Percentiles rank a stretch among this genome's conserved stretches.
These are phyloP conservation scores for Chlorella sp. DNA, from an alignment of 139 green algal species.

Conservation along the genomic window DNA sequence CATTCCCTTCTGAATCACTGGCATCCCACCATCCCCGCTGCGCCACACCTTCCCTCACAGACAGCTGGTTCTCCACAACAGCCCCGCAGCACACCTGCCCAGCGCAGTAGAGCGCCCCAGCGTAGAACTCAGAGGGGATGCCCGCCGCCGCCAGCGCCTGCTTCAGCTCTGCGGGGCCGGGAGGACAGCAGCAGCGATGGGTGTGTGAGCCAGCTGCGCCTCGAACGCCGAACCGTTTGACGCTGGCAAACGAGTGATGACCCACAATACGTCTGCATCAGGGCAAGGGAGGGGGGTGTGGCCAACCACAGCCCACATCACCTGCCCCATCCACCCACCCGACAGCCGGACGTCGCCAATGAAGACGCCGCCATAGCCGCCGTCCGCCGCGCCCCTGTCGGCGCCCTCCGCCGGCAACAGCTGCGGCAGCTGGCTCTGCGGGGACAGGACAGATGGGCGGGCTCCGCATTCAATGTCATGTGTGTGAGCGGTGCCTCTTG, in stretches of 20 bases:
- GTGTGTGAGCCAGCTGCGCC: too few relatives aligned
- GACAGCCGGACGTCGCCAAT: constrained; percentile 72
- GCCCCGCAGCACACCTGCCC: constrained; percentile 25
- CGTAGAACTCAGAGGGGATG: constrained; percentile 66
- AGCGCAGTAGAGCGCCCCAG: constrained; percentile 57
- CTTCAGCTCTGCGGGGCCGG: constrained; percentile 50
- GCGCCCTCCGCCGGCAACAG: constrained; percentile 33
- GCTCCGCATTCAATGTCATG: background rate
- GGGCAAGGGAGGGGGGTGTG: too few relatives aligned
- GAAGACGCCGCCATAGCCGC: constrained; percentile 63
- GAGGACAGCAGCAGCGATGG: background rate
- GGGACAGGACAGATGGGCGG: background rate
- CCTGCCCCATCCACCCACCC: too few relatives aligned
- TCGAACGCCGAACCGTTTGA: too few relatives aligned
- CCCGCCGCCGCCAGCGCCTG: constrained; percentile 60
- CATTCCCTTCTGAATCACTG: too few relatives aligned
- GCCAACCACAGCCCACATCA: too few relatives aligned
- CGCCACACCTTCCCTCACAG: too few relatives aligned
- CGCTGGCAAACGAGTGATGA: too few relatives aligned
- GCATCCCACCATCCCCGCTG: too few relatives aligned
- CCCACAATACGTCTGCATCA: too few relatives aligned
- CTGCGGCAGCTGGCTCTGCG: constrained; percentile 45
- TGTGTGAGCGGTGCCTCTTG: too few relatives aligned
- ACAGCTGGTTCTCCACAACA: too few relatives aligned
- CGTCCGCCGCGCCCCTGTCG: background rate